phyloP scores from a whole-genome alignment of 2,329 filamentous ascomycete species.

The Clonostachys sp. region DNA sequence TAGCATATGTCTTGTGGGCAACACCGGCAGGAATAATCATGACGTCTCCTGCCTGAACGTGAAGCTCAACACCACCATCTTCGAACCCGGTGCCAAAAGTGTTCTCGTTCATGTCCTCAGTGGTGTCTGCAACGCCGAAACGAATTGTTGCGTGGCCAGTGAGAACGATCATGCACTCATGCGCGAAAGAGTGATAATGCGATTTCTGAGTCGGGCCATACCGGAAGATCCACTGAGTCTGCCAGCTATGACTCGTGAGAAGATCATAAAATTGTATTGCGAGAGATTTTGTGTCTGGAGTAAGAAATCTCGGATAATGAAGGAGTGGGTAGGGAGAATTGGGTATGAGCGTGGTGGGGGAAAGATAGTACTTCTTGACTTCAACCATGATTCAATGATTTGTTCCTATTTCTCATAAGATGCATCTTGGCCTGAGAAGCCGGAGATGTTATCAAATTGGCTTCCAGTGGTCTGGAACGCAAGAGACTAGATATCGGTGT shows the following conservation, averaged over 20 bases:
- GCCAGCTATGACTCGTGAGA: conserved; percentile 41
- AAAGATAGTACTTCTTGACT: conserved; percentile 24
- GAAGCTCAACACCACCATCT: conserved; percentile 36
- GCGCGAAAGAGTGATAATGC: conserved; percentile 48
- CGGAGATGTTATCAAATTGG: too few relatives aligned
- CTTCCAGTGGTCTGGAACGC: too few relatives aligned
- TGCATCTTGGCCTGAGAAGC: background rate
- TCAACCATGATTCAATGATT: background rate
- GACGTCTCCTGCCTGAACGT: conserved; percentile 43
- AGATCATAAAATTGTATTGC: conserved; percentile 6
- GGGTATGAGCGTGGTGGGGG: conserved; percentile 36
- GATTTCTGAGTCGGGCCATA: conserved; percentile 46
- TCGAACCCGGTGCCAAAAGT: conserved; percentile 29
- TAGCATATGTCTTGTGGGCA: conserved; percentile 43
- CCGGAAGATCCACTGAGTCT: conserved; percentile 47
- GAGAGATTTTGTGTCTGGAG: conserved; percentile 6
- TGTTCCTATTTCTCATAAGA: background rate
- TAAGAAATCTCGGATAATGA: conserved; percentile 39
- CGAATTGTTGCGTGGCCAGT: conserved; percentile 42
- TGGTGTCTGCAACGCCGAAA: conserved; percentile 44
- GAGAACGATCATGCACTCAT: conserved; percentile 50
- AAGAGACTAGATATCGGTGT: too few relatives aligned
- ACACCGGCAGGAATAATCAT: conserved; percentile 52
- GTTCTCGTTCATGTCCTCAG: conserved; percentile 23
- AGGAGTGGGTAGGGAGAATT: conserved; percentile 44